These are phyloP conservation scores for Exophiala spinifera DNA, from an alignment of 2,329 filamentous ascomycete genomes.

Conservation along the genomic window DNA sequence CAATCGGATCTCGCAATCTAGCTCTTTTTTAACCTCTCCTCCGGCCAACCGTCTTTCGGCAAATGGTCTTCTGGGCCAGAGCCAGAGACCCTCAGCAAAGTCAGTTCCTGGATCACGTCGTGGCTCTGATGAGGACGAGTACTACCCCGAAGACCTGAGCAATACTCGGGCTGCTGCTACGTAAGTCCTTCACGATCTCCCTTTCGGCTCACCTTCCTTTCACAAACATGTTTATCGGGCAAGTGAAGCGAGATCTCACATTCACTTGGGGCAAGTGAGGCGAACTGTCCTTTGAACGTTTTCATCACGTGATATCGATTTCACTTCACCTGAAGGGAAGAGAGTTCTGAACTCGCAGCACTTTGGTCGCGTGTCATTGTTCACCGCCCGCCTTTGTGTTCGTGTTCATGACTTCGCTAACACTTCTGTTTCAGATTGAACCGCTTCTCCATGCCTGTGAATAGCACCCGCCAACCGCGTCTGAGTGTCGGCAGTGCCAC, in stretches of 20 bases:
- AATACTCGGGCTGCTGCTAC: conserved; percentile 71
- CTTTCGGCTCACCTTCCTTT: background rate
- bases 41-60: conserved; percentile 61
- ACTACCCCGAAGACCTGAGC: conserved; percentile 58
- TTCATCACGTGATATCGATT: conserved; percentile 1
- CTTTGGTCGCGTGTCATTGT: background rate
- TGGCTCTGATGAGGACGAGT: conserved; percentile 87
- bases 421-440: conserved; percentile 60
- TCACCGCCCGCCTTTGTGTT: background rate
- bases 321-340: background rate
- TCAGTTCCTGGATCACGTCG: conserved; percentile 83
- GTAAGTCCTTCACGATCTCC: conserved; percentile 58
- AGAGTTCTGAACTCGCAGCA: conserved; percentile 6
- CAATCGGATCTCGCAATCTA: conserved; percentile 70
- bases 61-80: conserved; percentile 29
- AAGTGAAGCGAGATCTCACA: background rate
- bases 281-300: background rate
- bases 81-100: conserved; percentile 68
- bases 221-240: background rate
- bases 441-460: conserved; percentile 91
- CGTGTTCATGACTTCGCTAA: conserved; percentile 14
- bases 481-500: conserved; percentile 15
- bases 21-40: conserved; percentile 77
- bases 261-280: background rate
- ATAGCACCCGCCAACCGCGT: conserved; percentile 39